Evolutionary conservation across 116 monocot species (phyloP).

Genomic region (Posidonia oceanica): DNA sequence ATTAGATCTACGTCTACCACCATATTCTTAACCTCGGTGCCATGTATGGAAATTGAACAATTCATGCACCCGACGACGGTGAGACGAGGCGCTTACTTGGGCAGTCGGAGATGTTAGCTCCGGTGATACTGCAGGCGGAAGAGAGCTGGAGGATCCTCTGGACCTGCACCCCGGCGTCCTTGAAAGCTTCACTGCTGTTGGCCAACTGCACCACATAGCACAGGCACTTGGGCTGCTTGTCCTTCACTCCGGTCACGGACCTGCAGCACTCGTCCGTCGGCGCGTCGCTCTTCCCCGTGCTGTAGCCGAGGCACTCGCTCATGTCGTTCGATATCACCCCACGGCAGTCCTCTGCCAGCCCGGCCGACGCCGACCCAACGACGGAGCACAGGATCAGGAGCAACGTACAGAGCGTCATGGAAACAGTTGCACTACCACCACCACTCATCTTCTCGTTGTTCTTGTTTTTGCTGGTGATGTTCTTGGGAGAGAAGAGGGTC

Average conservation of each 20-base stretch:
- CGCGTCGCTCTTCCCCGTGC: neutral
- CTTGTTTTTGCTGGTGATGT: no score
- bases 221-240: neutral
- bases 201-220: neutral
- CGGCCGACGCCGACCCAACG: neutral
- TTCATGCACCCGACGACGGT: neutral
- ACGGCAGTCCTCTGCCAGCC: neutral
- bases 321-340: neutral
- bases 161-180: neutral
- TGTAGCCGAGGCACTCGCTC: neutral
- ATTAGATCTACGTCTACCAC: no score
- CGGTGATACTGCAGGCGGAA: neutral
- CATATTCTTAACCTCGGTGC: neutral
- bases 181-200: neutral
- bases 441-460: no score
- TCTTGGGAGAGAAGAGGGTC: no score
- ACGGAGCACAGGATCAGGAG: no score
- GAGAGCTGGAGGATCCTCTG: neutral
- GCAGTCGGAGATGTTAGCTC: neutral
- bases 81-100: neutral
- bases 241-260: neutral
- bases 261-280: neutral
- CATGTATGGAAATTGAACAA: neutral
- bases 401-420: no score
- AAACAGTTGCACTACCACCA: no score